phyloP scores from a whole-genome alignment of 192 early-diverging fungal genomes.

The Entrophospora sp. region DNA sequence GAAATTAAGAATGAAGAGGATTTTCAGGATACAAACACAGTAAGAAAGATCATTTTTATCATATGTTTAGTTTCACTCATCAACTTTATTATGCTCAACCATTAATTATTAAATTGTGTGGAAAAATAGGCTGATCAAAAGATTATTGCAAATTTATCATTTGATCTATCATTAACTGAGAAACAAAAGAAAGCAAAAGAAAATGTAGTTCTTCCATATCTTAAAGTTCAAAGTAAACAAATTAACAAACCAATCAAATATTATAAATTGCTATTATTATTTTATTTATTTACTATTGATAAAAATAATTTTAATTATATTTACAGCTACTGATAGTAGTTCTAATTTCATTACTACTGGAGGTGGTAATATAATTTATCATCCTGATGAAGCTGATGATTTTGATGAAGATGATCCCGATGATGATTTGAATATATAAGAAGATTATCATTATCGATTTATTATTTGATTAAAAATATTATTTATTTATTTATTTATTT shows the following conservation, averaged over 20 bases:
- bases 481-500: too few relatives aligned
- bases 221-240: constrained; percentile 54
- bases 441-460: too few relatives aligned
- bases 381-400: constrained; percentile 79
- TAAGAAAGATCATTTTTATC: too few relatives aligned
- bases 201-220: constrained; percentile 70
- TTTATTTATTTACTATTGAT: too few relatives aligned
- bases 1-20: constrained; percentile 26
- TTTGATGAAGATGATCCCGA: constrained; percentile 90
- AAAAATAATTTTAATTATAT: too few relatives aligned
- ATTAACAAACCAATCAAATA: too few relatives aligned
- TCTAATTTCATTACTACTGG: background rate
- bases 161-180: constrained; percentile 78
- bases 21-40: constrained; percentile 23
- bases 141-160: constrained; percentile 69
- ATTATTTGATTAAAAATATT: too few relatives aligned
- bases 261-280: too few relatives aligned
- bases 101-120: too few relatives aligned
- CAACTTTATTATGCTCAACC: background rate
- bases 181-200: constrained; percentile 69
- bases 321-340: background rate
- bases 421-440: constrained; percentile 82
- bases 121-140: constrained; percentile 59
- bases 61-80: too few relatives aligned
- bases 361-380: constrained; percentile 65